These are phyloP conservation scores for Fusarium subtropicale DNA, from an alignment of 2,329 filamentous ascomycete genomes.

Conservation along the genomic window DNA sequence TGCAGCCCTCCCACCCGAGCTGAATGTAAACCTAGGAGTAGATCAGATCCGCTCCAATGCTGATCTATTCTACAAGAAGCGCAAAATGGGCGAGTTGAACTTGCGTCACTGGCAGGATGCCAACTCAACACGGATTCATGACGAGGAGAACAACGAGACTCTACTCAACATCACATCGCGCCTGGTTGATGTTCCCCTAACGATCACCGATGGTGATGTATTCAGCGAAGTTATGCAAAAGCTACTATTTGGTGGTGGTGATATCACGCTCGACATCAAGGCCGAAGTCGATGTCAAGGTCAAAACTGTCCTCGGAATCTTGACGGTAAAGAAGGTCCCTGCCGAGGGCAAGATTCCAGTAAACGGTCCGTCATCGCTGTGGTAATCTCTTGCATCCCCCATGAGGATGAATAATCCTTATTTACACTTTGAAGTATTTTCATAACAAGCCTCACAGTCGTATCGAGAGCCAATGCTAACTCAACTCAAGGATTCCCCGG, in stretches of 20 bases:
- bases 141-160: constrained; percentile 66
- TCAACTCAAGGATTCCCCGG: constrained; percentile 66
- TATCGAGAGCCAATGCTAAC: constrained; percentile 50
- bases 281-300: constrained; percentile 87
- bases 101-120: constrained; percentile 85
- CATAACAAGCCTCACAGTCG: constrained; percentile 44
- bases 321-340: constrained; percentile 86
- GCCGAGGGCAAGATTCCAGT: constrained; percentile 87
- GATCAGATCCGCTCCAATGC: constrained; percentile 79
- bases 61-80: constrained; percentile 81
- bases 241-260: constrained; percentile 78
- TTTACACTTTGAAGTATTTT: constrained; percentile 48
- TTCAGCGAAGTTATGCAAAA: constrained; percentile 85
- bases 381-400: constrained; percentile 48
- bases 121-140: constrained; percentile 77
- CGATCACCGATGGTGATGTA: constrained; percentile 82
- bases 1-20: constrained; percentile 82
- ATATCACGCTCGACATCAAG: constrained; percentile 78
- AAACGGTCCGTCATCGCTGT: constrained; percentile 84
- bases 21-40: constrained; percentile 87
- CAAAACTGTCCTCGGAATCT: constrained; percentile 81
- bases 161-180: constrained; percentile 79
- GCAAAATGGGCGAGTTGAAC: constrained; percentile 84
- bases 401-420: constrained; percentile 45
- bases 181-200: constrained; percentile 82